Evolutionary conservation across 352 stramenopile species (phyloP), one percentile per base, ranked within the genome.

Genomic region (Globisporangium orthogonon): DNA sequence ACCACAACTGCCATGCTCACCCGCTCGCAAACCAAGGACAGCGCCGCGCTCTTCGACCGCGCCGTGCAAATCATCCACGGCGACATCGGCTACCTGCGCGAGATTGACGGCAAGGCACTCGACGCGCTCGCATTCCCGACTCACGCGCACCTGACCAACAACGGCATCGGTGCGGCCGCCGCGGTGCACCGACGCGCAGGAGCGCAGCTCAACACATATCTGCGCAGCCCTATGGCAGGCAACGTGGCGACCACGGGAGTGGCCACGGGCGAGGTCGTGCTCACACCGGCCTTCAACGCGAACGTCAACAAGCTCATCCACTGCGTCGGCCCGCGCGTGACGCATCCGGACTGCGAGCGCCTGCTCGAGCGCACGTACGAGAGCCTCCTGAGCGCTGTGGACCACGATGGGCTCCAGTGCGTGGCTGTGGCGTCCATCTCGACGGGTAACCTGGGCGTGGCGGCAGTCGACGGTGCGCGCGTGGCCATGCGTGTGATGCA

Each of bases 361-460:
- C 37, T 41, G 37, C 37, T 41, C 10, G 10, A 41, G 37, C 37
- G 37, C 37, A 41, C 37, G 10, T 41, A 41, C 37, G 37, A 41
- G 37, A 41, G 37, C 37, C 7, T 41, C 7, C 1, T 41, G 37
- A 41, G 10, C 37, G 37, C 37, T 1, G 37, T 15, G 37, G 7
- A 1, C 9, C 37, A 15, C 10, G 37, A 41, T 1, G 37, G 10
- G 7, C 10, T 41, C 73, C 50, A 52, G 33, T 89, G 78, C 51
- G 65, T 91, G 3, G 77, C 74, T 7, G 62, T 88, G 44, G 58
- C 71, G 39, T 89, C 81, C 18, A 87, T 91, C 52, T 86, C 81
- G 1, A 89, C 81, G 0, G 78, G 81, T 2, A 84, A 78, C 47
- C 72, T 86, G 44, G 68, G 72, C 1, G 57, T 81, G 2, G 69